A percentile compares a stretch with the other conserved stretches of the same genome.
Evolutionary conservation across 139 green algal species (phyloP).

Genomic region (Coelastrella sp.): DNA sequence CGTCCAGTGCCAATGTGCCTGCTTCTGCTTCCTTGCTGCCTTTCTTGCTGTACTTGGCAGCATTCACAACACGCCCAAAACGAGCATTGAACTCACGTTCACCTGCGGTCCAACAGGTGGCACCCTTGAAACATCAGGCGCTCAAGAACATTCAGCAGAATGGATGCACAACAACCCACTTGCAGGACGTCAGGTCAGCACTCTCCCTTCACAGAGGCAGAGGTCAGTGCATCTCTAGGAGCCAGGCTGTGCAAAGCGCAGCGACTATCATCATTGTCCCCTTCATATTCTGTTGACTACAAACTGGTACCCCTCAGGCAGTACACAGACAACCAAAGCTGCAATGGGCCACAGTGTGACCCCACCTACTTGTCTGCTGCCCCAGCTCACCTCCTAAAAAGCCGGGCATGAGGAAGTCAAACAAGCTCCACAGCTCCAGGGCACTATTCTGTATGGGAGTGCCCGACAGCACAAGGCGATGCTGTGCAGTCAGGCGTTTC

Average conservation of each 20-base stretch:
- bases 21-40: slow-evolving; percentile 77
- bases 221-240: no score
- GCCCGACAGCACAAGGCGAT: slow-evolving; percentile 92
- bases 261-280: no score
- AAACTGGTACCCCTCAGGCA: no score
- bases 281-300: no score
- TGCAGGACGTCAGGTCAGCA: no score
- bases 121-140: background rate
- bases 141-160: no score
- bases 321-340: no score
- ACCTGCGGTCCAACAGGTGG: background rate
- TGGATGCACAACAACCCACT: no score
- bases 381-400: slow-evolving; percentile 81
- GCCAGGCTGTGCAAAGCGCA: no score
- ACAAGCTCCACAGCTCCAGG: slow-evolving; percentile 96
- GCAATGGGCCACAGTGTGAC: background rate
- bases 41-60: slow-evolving; percentile 65
- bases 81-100: slow-evolving; percentile 83
- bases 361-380: slow-evolving; percentile 58
- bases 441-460: slow-evolving; percentile 97
- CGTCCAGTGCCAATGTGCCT: slow-evolving; percentile 87
- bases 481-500: slow-evolving; percentile 68
- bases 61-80: slow-evolving; percentile 85
- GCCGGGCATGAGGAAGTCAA: slow-evolving; percentile 99
- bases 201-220: no score